Evolutionary conservation across 140 eudicot species (phyloP), one percentile per base, ranked within the genome.

Genomic region (Stevia rebaudiana): DNA sequence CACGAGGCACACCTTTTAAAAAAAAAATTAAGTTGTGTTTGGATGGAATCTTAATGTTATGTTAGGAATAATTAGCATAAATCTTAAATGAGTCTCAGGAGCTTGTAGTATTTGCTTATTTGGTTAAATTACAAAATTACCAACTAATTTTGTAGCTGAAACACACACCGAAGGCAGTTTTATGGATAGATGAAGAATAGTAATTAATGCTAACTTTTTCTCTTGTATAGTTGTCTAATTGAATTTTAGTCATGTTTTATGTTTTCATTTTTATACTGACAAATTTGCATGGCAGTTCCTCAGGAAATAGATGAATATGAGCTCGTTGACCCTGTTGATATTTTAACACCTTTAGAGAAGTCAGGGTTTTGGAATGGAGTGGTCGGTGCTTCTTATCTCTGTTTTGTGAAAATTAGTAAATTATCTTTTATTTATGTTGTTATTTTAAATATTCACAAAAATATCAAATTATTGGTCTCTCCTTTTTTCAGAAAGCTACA

Each of bases 351-450:
- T 51, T 70, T 94, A 78, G 99, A 94, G 85, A 94, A 88, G 80
- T 67, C 99, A 67, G 94, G 94, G 58, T 94, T 94, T 84, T 88
- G 99, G 99, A 90, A 82, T 22, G 95, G 99, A 81, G 99, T 94
- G 83, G 99, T 94, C 12, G 73, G 96, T 76, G 54, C 31, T 68
- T 17, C 35, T 59, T 50, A 55, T 74, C 43, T 63, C 11, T 55
- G 51, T 37, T 8, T 63, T 30, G 31, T 51, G 1, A 13, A 37
- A 54, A 28, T 42, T 12, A 8, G 8, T 23, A 31, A 42, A 46
- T 39, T 17, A 51, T 59, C n/a, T 15, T 56, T 31, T 23, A 1
- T 24, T 17, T 37, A 9, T 23, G 10, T 23, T 58, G 22, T 54
- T 44, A 43, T 10, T 30, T 44, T 46, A 11, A 16, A 17, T 55